Conservation (phyloP, 768 basidiomycete genomes). For the Gloeopeniophorella convolvens region DNA sequence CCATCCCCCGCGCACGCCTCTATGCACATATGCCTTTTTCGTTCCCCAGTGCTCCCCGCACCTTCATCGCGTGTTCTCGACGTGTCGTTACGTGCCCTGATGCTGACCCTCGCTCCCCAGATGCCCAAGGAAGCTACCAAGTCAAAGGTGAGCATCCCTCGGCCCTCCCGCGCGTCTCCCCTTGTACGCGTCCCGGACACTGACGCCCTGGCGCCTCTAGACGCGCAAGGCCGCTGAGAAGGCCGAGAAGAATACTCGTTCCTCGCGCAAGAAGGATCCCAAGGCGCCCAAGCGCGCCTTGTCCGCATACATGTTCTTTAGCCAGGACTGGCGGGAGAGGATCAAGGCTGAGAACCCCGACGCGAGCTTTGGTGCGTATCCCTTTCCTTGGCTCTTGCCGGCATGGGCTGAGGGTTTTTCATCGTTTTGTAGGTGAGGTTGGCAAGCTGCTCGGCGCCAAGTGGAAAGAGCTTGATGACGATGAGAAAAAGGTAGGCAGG, state of each 20-base stretch:
- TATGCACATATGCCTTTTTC: constrained; percentile 1
- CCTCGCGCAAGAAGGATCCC: constrained; percentile 68
- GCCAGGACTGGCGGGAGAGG: constrained; percentile 90
- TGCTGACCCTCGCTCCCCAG: constrained; percentile 33
- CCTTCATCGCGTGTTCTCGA: constrained; percentile 27
- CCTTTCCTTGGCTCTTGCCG: neutral
- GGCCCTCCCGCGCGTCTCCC: constrained; percentile 16
- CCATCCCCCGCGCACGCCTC: neutral
- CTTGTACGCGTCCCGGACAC: too few species aligned
- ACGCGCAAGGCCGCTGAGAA: constrained; percentile 69
- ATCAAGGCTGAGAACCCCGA: constrained; percentile 96
- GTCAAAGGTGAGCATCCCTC: constrained; percentile 48
- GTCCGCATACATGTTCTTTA: constrained; percentile 99
- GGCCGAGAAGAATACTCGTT: constrained; percentile 46
- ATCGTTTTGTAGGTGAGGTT: constrained; percentile 59
- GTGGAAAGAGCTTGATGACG: constrained; percentile 93
- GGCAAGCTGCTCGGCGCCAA: constrained; percentile 93
- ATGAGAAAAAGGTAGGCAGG: constrained; percentile 74
- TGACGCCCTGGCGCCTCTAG: constrained; percentile 30
- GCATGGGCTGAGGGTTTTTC: constrained; percentile 13
- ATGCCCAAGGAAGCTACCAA: constrained; percentile 78
- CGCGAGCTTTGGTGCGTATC: constrained; percentile 72
- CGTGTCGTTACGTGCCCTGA: constrained; percentile 38
- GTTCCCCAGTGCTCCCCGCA: constrained; percentile 4
- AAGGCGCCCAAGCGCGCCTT: constrained; percentile 88